Evolutionary conservation across 2,329 filamentous ascomycete species (phyloP).

Genomic region (Chaetomiaceae sp.): DNA sequence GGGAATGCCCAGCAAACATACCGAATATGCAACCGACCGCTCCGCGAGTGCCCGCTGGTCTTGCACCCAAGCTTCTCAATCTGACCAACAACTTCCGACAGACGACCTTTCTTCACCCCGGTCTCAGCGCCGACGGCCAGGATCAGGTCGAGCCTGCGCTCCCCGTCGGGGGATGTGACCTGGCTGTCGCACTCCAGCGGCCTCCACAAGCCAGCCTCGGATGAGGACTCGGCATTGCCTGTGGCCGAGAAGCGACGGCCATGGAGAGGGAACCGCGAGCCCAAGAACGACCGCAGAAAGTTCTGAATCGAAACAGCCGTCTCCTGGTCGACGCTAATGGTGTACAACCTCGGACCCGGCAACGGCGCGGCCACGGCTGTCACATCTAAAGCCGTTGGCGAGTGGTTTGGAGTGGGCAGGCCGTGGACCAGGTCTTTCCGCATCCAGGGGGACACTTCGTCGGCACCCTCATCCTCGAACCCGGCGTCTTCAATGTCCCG

Average conservation of each 20-base stretch:
- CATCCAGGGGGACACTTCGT: not conserved
- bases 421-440: conserved; percentile 18
- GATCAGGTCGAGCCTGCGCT: conserved; percentile 51
- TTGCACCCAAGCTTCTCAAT: conserved; percentile 54
- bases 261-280: conserved; percentile 46
- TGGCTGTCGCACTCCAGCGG: conserved; percentile 44
- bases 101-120: conserved; percentile 48
- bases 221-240: conserved; percentile 44
- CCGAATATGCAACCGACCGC: conserved; percentile 56
- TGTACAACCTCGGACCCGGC: conserved; percentile 39
- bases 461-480: not conserved
- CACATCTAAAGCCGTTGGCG: conserved; percentile 20
- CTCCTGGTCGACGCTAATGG: conserved; percentile 40
- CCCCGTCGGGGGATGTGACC: conserved; percentile 27
- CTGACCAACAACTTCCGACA: conserved; percentile 44
- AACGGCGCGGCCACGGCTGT: not conserved
- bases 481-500: not conserved
- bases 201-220: conserved; percentile 49
- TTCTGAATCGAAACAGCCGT: conserved; percentile 55
- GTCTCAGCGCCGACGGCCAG: conserved; percentile 56
- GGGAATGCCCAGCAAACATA: conserved; percentile 30
- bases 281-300: conserved; percentile 50
- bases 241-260: conserved; percentile 44
- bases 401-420: conserved; percentile 38
- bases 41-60: conserved; percentile 45